Evolutionary conservation across 345 rosid species (phyloP).

Genomic region (Abelmoschus esculentus): DNA sequence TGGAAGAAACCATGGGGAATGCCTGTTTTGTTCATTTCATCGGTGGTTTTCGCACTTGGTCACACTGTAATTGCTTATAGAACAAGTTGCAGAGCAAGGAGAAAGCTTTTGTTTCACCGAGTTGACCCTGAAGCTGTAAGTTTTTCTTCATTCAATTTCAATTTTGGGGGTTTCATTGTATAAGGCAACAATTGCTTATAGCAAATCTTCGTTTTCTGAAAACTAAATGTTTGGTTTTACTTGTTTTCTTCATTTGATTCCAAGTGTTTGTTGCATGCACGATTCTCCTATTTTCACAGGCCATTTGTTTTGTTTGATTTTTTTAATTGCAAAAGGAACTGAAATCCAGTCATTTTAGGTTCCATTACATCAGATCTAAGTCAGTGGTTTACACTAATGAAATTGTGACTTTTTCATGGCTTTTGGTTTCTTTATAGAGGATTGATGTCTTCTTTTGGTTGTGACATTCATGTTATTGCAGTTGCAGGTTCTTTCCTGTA

Average conservation of each 20-base stretch:
- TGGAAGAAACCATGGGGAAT: constrained; percentile 94
- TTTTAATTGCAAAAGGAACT: no score
- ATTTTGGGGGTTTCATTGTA: background rate
- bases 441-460: background rate
- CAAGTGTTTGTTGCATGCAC: no score
- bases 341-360: no score
- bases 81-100: constrained; percentile 81
- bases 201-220: background rate
- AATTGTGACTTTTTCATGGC: background rate
- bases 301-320: no score
- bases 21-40: constrained; percentile 90
- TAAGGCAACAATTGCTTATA: no score
- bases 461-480: constrained; percentile 23
- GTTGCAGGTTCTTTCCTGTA: constrained; percentile 83
- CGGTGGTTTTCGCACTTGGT: constrained; percentile 88
- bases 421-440: background rate
- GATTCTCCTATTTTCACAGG: no score
- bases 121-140: constrained; percentile 91
- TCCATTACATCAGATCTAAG: background rate
- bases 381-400: background rate
- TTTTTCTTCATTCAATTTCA: background rate
- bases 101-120: constrained; percentile 83
- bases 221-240: background rate
- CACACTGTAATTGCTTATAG: constrained; percentile 84
- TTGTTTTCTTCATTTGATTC: no score